Percentiles rank a stretch among this genome's conserved stretches.
These are phyloP conservation scores for Petunia hybrid DNA, from an alignment of 305 asterid genomes.

Conservation along the genomic window DNA sequence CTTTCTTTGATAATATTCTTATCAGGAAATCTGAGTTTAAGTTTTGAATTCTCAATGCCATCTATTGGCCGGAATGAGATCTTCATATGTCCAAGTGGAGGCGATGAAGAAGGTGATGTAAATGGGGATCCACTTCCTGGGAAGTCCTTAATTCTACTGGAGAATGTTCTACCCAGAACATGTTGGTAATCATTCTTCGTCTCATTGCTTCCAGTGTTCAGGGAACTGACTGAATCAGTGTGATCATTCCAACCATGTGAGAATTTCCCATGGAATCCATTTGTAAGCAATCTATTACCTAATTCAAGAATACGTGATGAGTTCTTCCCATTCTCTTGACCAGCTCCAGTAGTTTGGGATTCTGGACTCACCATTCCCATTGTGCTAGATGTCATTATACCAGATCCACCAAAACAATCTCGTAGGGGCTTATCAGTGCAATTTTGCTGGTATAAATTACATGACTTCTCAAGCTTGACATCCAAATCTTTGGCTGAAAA, in stretches of 20 bases:
- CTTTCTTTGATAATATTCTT: constrained; percentile 53
- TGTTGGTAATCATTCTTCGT: constrained; percentile 43
- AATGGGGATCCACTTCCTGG: constrained; percentile 56
- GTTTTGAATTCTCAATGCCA: constrained; percentile 68
- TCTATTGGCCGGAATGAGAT: constrained; percentile 83
- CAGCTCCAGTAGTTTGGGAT: constrained; percentile 39
- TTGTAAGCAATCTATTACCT: constrained; percentile 56
- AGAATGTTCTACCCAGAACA: constrained; percentile 43
- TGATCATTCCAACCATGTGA: constrained; percentile 50
- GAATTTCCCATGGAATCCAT: constrained; percentile 60
- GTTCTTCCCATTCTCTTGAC: constrained; percentile 52
- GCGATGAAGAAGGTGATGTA: constrained; percentile 79
- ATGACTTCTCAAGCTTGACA: constrained; percentile 59
- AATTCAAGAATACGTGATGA: constrained; percentile 69
- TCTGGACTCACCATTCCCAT: constrained; percentile 44
- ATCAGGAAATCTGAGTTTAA: constrained; percentile 79
- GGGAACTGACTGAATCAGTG: constrained; percentile 40
- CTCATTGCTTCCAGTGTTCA: constrained; percentile 45
- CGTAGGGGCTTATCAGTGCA: constrained; percentile 36
- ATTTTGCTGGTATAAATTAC: constrained; percentile 46
- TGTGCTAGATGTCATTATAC: constrained; percentile 43
- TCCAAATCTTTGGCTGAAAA: constrained; percentile 77
- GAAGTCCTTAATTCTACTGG: constrained; percentile 53
- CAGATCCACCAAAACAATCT: constrained; percentile 43
- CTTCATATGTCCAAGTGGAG: constrained; percentile 94